These are phyloP conservation scores for Lachnellula occidentalis DNA, from an alignment of 2,329 filamentous ascomycete genomes.

Conservation along the genomic window DNA sequence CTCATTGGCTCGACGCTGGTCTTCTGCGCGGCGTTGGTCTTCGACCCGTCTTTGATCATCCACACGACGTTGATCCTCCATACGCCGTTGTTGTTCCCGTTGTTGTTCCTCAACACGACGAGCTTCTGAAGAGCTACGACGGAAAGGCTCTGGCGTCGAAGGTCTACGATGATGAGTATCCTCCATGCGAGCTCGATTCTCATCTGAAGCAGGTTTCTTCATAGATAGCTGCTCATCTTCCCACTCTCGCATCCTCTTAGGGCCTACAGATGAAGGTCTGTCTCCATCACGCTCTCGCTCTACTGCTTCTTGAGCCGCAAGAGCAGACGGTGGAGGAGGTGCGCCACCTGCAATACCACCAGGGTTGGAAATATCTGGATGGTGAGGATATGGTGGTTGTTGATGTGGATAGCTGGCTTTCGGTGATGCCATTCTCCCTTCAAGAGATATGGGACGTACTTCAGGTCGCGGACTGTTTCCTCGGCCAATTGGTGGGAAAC, in stretches of 20 bases:
- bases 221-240: conserved; percentile 64
- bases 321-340: conserved; percentile 58
- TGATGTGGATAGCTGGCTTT: conserved; percentile 80
- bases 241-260: conserved; percentile 89
- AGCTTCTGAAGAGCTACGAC: conserved; percentile 71
- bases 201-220: conserved; percentile 87
- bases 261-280: conserved; percentile 70
- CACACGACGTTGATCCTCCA: conserved; percentile 21
- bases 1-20: conserved; percentile 66
- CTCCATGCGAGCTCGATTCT: conserved; percentile 79
- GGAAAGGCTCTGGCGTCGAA: conserved; percentile 68
- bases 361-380: conserved; percentile 48
- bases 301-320: conserved; percentile 62
- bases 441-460: conserved; percentile 67
- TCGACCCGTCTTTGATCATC: conserved; percentile 57
- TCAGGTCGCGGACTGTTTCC: conserved; percentile 79
- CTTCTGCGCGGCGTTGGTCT: conserved; percentile 56
- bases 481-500: conserved; percentile 65
- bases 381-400: conserved; percentile 66
- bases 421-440: conserved; percentile 85
- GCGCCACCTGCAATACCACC: conserved; percentile 51
- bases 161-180: conserved; percentile 75
- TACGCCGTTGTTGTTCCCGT: conserved; percentile 37
- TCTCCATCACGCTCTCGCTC: conserved; percentile 58
- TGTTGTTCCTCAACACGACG: conserved; percentile 53